phyloP scores from a whole-genome alignment of 768 basidiomycete species.

The Astraeus odoratus region DNA sequence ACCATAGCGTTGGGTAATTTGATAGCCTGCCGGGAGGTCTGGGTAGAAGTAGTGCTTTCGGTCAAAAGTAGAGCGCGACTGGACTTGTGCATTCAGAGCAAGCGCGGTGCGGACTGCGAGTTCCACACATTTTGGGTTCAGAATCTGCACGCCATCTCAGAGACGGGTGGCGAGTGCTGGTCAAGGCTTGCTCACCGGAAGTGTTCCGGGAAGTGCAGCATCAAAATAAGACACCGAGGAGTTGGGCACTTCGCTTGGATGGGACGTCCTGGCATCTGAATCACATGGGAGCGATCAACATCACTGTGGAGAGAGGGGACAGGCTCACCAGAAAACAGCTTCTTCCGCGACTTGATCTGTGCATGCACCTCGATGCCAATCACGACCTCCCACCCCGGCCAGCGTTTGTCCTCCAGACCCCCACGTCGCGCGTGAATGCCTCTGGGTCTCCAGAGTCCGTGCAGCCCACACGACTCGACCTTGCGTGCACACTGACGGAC shows the following conservation, averaged over 20 bases:
- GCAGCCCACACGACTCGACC: slow-evolving; percentile 3
- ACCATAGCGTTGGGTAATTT: slow-evolving; percentile 97
- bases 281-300: background rate
- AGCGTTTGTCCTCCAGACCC: slow-evolving; percentile 31
- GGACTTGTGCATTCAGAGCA: slow-evolving; percentile 63
- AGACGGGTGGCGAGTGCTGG: background rate
- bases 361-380: slow-evolving; percentile 96
- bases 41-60: slow-evolving; percentile 98
- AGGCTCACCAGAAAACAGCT: slow-evolving; percentile 75
- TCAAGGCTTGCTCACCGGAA: slow-evolving; percentile 67
- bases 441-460: slow-evolving; percentile 3
- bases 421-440: slow-evolving; percentile 5
- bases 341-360: slow-evolving; percentile 80
- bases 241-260: slow-evolving; percentile 54
- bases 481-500: slow-evolving; percentile 8
- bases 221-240: slow-evolving; percentile 71
- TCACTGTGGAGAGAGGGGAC: background rate
- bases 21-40: slow-evolving; percentile 90
- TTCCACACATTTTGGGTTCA: slow-evolving; percentile 67
- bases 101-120: slow-evolving; percentile 77
- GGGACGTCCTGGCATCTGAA: slow-evolving; percentile 36
- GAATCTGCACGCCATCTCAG: slow-evolving; percentile 29
- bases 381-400: slow-evolving; percentile 86
- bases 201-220: slow-evolving; percentile 87
- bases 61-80: slow-evolving; percentile 76